Conservation (phyloP, 768 basidiomycete genomes). For the Melanogaster broomeanus region DNA sequence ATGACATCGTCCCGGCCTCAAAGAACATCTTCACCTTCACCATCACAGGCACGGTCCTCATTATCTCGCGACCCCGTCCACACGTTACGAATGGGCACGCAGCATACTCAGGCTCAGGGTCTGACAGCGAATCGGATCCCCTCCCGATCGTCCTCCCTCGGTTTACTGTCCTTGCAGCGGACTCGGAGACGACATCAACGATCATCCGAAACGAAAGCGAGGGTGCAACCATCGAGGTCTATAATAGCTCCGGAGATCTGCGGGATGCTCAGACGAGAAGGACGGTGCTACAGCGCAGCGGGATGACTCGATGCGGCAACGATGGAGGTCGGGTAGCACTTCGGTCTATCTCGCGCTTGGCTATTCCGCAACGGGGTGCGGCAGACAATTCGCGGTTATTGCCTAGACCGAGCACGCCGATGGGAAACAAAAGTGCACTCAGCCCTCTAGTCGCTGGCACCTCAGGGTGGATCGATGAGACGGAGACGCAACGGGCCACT, state of each 20-base stretch:
- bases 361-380: slow-evolving; percentile 17
- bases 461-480: slow-evolving; percentile 34
- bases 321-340: slow-evolving; percentile 61
- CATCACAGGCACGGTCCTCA: slow-evolving; percentile 63
- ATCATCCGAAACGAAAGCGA: slow-evolving; percentile 63
- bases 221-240: slow-evolving; percentile 58
- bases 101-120: slow-evolving; percentile 12
- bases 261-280: slow-evolving; percentile 62
- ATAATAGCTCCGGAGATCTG: slow-evolving; percentile 56
- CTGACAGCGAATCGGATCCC: slow-evolving; percentile 36
- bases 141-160: slow-evolving; percentile 64
- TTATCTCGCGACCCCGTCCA: slow-evolving; percentile 46
- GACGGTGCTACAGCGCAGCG: slow-evolving; percentile 62
- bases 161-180: slow-evolving; percentile 69
- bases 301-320: slow-evolving; percentile 59
- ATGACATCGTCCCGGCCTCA: slow-evolving; percentile 65
- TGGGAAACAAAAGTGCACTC: slow-evolving; percentile 15
- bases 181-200: slow-evolving; percentile 58
- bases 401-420: slow-evolving; percentile 21
- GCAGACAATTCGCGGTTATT: slow-evolving; percentile 20
- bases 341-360: slow-evolving; percentile 38
- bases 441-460: slow-evolving; percentile 11
- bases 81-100: slow-evolving; percentile 23
- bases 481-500: slow-evolving; percentile 55
- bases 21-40: slow-evolving; percentile 68